These are phyloP conservation scores for Naegleria gruberi DNA, from an alignment of 208 protist genomes.

Conservation along the genomic window DNA sequence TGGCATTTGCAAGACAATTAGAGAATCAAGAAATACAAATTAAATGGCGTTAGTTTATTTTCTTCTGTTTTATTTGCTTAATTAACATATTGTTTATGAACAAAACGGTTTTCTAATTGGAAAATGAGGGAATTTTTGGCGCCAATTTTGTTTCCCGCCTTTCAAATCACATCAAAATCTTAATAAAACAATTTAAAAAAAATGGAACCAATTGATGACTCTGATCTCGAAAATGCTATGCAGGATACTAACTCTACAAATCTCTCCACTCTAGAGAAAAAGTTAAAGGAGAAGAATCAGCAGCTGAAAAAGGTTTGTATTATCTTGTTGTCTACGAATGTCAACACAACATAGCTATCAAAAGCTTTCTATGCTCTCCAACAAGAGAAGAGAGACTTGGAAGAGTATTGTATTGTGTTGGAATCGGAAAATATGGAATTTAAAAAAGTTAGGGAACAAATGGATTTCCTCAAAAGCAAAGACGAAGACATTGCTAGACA, in stretches of 20 bases:
- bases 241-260: background rate
- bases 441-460: background rate
- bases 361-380: slow-evolving; percentile 16
- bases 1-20: too few relatives aligned
- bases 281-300: background rate
- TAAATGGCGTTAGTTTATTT: too few relatives aligned
- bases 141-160: too few relatives aligned
- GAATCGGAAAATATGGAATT: slow-evolving; percentile 6
- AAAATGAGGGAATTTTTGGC: too few relatives aligned
- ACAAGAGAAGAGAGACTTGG: slow-evolving; percentile 8
- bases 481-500: background rate
- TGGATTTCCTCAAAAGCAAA: background rate
- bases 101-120: too few relatives aligned
- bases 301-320: background rate
- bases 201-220: background rate
- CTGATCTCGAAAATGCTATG: background rate
- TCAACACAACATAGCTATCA: background rate
- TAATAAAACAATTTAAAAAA: background rate
- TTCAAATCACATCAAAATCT: too few relatives aligned
- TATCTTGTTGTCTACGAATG: background rate
- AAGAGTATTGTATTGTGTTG: background rate
- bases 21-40: too few relatives aligned
- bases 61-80: too few relatives aligned
- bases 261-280: background rate
- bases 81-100: too few relatives aligned